Evolutionary conservation across 164 flowering plant genomes (phyloP).

Genomic region (Liquidambar formosana): DNA sequence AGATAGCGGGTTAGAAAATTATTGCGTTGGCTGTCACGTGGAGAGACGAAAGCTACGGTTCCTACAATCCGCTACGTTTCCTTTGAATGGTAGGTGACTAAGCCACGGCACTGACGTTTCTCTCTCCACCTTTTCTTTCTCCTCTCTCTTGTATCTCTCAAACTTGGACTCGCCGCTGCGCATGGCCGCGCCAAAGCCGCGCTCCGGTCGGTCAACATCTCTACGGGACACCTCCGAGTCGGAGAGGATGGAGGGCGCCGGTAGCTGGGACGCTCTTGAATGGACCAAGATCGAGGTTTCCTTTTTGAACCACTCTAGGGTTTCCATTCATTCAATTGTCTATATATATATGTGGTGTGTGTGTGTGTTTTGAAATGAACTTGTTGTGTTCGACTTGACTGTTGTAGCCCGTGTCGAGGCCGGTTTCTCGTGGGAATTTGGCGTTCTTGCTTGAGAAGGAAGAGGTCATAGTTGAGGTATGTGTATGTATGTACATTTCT

Average conservation of each 20-base stretch:
- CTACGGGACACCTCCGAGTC: slow-evolving; percentile 38
- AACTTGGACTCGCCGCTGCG: slow-evolving; percentile 4
- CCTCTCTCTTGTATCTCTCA: slow-evolving; percentile 7
- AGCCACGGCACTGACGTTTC: background rate
- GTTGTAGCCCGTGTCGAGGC: slow-evolving; percentile 59
- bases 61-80: too few relatives aligned
- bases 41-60: too few relatives aligned
- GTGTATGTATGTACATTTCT: background rate
- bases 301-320: slow-evolving; percentile 15
- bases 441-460: slow-evolving; percentile 69
- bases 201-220: slow-evolving; percentile 29
- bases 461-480: slow-evolving; percentile 72
- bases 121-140: too few relatives aligned
- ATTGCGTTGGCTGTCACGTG: too few relatives aligned
- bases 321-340: slow-evolving; percentile 1
- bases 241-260: slow-evolving; percentile 58
- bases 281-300: slow-evolving; percentile 88
- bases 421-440: slow-evolving; percentile 45
- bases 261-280: slow-evolving; percentile 84
- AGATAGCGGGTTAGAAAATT: too few relatives aligned
- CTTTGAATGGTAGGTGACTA: too few relatives aligned
- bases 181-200: slow-evolving; percentile 36
- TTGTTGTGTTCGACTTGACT: background rate
- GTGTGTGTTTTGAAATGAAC: background rate
- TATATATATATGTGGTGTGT: too few relatives aligned